Evolutionary conservation across 805 yeast genomes (phyloP).

Genomic region (Sungouiella thailandica): DNA sequence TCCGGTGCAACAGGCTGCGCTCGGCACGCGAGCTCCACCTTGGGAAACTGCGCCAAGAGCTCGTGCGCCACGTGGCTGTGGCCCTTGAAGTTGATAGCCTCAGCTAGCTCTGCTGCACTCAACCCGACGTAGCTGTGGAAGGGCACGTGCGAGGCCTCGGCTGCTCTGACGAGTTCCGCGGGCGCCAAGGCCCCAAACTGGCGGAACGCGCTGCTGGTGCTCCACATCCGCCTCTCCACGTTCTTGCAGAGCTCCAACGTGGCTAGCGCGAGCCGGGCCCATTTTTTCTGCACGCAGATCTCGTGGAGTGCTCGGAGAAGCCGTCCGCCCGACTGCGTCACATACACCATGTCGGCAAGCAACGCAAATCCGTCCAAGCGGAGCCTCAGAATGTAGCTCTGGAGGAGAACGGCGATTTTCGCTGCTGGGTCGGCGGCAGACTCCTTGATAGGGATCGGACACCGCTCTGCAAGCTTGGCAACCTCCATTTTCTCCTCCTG

Average conservation of each 20-base stretch:
- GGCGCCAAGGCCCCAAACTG: constrained; percentile 74
- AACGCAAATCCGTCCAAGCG: constrained; percentile 83
- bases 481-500: constrained; percentile 82
- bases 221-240: constrained; percentile 82
- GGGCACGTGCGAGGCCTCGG: constrained; percentile 79
- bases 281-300: constrained; percentile 60
- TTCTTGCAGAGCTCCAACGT: constrained; percentile 68
- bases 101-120: constrained; percentile 73
- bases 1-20: constrained; percentile 77
- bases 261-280: constrained; percentile 60
- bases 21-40: constrained; percentile 49
- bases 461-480: constrained; percentile 57
- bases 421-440: constrained; percentile 64
- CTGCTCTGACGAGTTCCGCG: constrained; percentile 57
- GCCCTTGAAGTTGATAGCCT: constrained; percentile 69
- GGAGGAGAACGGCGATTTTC: constrained; percentile 75
- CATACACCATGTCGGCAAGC: constrained; percentile 87
- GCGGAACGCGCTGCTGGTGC: constrained; percentile 76
- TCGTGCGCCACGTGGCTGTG: constrained; percentile 57
- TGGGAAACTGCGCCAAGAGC: constrained; percentile 69
- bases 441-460: constrained; percentile 86
- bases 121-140: constrained; percentile 74
- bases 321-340: constrained; percentile 91
- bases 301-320: constrained; percentile 81
- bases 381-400: constrained; percentile 78